Base-by-base conservation (phyloP, 2,329 filamentous ascomycete species). In the Aspergillus pseudoglaucus region DNA sequence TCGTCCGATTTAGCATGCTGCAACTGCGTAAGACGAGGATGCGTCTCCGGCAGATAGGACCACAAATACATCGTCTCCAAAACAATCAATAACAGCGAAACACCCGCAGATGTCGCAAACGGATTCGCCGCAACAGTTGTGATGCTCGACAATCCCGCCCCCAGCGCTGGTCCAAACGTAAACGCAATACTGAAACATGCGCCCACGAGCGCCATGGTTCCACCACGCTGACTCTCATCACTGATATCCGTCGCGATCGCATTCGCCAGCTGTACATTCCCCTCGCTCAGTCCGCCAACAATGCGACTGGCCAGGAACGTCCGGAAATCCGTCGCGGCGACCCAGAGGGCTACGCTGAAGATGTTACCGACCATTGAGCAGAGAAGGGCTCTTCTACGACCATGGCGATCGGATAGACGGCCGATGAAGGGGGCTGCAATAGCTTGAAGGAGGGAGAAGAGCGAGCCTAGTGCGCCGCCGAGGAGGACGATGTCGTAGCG, bases 161-260 rank as follows among this genome's bases (percentile, higher is more conserved):
- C 93, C 6, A 98, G 78, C 8, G 90, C 90, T 0, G 93, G 93
- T 0, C 93, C 93, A 65, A 96, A 94, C 0, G 93, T 98, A 66
- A 98, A 98, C 15, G 93, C 93, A 57, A 98, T 84, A 52, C 88
- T 95, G 73, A 98, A 98, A 73, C 93, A 97, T 12, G 87, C 90
- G 50, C 93, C 93, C 23, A 98, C 91, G 47, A 98, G 77, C 6
- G 93, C 93, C 89, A 98, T 96, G 38, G 93, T 96, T 17, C 88
- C 83, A 18, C 91, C 89, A 23, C 93, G 82, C 61, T 85, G 86
- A 48, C 80, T 79, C 58, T 91, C 86, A 60, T 94, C 90, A 39
- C 88, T 95, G 56, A 98, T 90, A 66, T 98, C 93, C 35, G 91
- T 93, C 15, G 93, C 93, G 66, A 98, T 97, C 38, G 93, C 91